Percentiles rank a stretch among this genome's conserved stretches.
phyloP scores from a whole-genome alignment of 2,329 filamentous ascomycete species.

The Sporothrix luriei region DNA sequence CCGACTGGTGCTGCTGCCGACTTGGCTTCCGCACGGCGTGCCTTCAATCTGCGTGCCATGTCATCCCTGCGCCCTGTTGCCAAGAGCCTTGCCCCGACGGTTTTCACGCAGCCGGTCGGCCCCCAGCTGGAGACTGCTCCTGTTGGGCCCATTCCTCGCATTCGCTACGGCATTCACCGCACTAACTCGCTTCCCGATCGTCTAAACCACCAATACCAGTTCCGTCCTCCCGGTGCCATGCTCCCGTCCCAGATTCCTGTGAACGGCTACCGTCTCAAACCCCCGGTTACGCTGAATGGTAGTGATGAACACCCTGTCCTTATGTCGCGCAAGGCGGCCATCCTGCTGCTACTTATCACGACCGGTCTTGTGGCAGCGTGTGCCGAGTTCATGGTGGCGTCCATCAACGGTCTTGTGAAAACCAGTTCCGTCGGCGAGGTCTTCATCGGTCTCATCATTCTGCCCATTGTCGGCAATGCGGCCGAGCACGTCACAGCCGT shows the following conservation, averaged over 20 bases:
- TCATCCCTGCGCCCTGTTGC: conserved; percentile 65
- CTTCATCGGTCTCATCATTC: conserved; percentile 71
- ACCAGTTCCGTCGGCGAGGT: conserved; percentile 62
- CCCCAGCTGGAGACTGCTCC: conserved; percentile 40
- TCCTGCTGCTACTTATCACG: conserved; percentile 64
- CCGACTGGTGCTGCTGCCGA: conserved; percentile 38
- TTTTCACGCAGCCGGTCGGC: conserved; percentile 60
- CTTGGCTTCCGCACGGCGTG: conserved; percentile 46
- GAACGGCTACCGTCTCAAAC: background rate
- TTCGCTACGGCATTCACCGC: conserved; percentile 67
- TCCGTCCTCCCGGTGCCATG: conserved; percentile 55
- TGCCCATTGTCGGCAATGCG: conserved; percentile 73
- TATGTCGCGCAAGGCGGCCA: conserved; percentile 58
- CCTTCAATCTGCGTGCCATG: conserved; percentile 62
- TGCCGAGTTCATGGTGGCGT: conserved; percentile 70
- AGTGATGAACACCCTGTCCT: conserved; percentile 39
- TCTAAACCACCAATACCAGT: conserved; percentile 53
- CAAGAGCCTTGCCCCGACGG: conserved; percentile 69
- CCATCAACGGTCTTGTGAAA: conserved; percentile 64
- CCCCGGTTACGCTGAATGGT: conserved; percentile 14
- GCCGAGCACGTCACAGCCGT: conserved; percentile 73
- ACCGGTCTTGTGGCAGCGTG: conserved; percentile 69
- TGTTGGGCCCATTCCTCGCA: conserved; percentile 56
- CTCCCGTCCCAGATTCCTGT: conserved; percentile 53
- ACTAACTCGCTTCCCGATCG: conserved; percentile 75